Evolutionary conservation across 2,329 filamentous ascomycete genomes (phyloP).

Genomic region (Fusarium scirpi): DNA sequence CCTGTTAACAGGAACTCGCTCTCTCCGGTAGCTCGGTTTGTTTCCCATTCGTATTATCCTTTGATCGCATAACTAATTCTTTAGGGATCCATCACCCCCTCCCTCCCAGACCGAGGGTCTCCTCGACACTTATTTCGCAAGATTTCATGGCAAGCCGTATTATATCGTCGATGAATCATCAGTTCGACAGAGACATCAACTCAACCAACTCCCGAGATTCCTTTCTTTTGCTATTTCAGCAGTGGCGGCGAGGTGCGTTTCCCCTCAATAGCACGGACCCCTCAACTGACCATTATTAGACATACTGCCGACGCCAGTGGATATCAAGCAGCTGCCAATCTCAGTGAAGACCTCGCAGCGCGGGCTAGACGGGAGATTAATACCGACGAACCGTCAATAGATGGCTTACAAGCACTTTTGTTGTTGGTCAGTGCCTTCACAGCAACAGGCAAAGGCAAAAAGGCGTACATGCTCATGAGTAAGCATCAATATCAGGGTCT

Average conservation of each 20-base stretch:
- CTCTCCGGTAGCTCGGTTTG: conserved; percentile 44
- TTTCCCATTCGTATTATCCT: background rate
- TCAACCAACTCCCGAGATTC: conserved; percentile 71
- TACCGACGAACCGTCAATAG: conserved; percentile 83
- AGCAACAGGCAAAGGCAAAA: conserved; percentile 83
- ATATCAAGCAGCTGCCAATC: conserved; percentile 73
- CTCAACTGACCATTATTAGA: conserved; percentile 51
- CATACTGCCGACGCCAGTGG: conserved; percentile 76
- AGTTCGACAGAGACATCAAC: conserved; percentile 77
- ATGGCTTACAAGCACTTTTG: conserved; percentile 80
- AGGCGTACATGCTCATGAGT: conserved; percentile 88
- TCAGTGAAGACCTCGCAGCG: conserved; percentile 79
- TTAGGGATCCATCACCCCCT: conserved; percentile 60
- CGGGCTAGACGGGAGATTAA: conserved; percentile 78
- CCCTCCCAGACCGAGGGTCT: conserved; percentile 69
- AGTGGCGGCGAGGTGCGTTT: conserved; percentile 68
- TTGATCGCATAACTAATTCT: conserved; percentile 21
- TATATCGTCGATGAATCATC: conserved; percentile 83
- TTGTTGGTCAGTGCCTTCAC: conserved; percentile 81
- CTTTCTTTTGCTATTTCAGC: conserved; percentile 70
- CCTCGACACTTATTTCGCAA: conserved; percentile 82
- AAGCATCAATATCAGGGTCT: conserved; percentile 45
- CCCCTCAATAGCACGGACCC: background rate
- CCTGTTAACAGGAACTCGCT: conserved; percentile 41
- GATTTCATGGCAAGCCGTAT: conserved; percentile 85